phyloP scores from a whole-genome alignment of 2,329 filamentous ascomycete genomes.

The Sclerotinia spermophila region DNA sequence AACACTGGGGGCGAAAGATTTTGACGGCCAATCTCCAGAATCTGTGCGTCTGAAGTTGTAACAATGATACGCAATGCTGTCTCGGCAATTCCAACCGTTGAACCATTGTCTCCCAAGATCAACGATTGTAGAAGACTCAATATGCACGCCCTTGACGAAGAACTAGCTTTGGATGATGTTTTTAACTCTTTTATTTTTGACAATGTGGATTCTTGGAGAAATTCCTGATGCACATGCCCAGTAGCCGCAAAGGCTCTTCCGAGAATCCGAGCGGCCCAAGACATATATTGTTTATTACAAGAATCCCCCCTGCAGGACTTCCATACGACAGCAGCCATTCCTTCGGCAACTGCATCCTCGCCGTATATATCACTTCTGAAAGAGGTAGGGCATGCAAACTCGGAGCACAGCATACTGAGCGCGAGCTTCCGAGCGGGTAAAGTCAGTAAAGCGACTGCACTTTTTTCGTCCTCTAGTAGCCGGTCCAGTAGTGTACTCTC shows the following conservation, averaged over 20 bases:
- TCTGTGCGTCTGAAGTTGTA: slow-evolving; percentile 40
- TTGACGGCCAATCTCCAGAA: slow-evolving; percentile 50
- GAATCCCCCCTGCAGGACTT: slow-evolving; percentile 65
- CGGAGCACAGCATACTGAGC: slow-evolving; percentile 68
- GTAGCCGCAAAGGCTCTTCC: slow-evolving; percentile 79
- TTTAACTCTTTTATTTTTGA: slow-evolving; percentile 42
- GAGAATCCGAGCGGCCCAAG: slow-evolving; percentile 82
- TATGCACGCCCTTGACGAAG: slow-evolving; percentile 60
- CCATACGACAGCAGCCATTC: slow-evolving; percentile 67
- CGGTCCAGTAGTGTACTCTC: slow-evolving; percentile 78
- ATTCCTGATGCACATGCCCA: slow-evolving; percentile 60
- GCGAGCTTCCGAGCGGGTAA: slow-evolving; percentile 65
- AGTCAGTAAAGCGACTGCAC: slow-evolving; percentile 62
- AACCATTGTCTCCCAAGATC: slow-evolving; percentile 54
- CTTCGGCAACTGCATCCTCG: slow-evolving; percentile 59
- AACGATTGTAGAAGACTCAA: slow-evolving; percentile 59
- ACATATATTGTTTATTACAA: slow-evolving; percentile 64
- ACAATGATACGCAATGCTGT: slow-evolving; percentile 55
- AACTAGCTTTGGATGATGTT: slow-evolving; percentile 35
- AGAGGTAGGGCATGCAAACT: slow-evolving; percentile 62
- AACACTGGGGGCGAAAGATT: slow-evolving; percentile 51
- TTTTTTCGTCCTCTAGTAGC: slow-evolving; percentile 69
- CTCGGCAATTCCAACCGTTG: slow-evolving; percentile 57
- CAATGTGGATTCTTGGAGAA: slow-evolving; percentile 58
- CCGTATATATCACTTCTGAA: slow-evolving; percentile 65